Conservation (phyloP, 2,329 filamentous ascomycete genomes). For the Ophiostoma quercus region DNA sequence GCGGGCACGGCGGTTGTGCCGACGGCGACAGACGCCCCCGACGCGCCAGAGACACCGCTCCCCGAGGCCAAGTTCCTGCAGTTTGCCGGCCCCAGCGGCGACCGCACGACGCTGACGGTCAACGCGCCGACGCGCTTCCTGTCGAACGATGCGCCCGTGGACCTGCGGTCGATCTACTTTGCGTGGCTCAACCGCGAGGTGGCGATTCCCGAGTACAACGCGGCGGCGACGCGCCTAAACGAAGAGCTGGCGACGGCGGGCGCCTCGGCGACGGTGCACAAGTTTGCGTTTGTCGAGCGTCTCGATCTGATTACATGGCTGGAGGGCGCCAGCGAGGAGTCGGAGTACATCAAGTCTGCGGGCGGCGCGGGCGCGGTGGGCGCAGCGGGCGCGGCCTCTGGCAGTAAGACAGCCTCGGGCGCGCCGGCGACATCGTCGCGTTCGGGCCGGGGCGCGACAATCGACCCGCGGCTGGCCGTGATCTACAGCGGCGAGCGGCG, state of each 20-base stretch:
- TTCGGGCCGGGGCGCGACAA: slow-evolving; percentile 58
- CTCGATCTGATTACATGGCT: slow-evolving; percentile 91
- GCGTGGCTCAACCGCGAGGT: slow-evolving; percentile 92
- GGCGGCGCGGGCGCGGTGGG: slow-evolving; percentile 31
- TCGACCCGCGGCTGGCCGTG: slow-evolving; percentile 72
- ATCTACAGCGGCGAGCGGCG: slow-evolving; percentile 89
- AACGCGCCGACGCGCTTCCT: slow-evolving; percentile 78
- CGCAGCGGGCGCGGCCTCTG: slow-evolving; percentile 7
- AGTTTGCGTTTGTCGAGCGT: slow-evolving; percentile 84
- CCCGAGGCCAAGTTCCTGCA: slow-evolving; percentile 72
- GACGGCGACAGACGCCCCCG: slow-evolving; percentile 62
- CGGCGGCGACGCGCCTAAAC: slow-evolving; percentile 73
- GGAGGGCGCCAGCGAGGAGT: slow-evolving; percentile 81
- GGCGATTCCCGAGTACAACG: slow-evolving; percentile 85
- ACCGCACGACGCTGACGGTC: slow-evolving; percentile 58
- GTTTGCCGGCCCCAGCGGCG: slow-evolving; percentile 53
- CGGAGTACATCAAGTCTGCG: slow-evolving; percentile 79
- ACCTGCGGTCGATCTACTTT: slow-evolving; percentile 92
- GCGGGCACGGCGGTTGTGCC: slow-evolving; percentile 65
- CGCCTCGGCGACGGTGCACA: slow-evolving; percentile 64
- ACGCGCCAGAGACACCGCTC: slow-evolving; percentile 58
- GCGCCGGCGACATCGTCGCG: slow-evolving; percentile 45
- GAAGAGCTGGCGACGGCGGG: slow-evolving; percentile 60
- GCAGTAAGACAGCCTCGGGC: slow-evolving; percentile 35
- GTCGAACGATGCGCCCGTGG: slow-evolving; percentile 66